phyloP scores from a whole-genome alignment of 306 rosid genomes.

The Cucurbita pepo region DNA sequence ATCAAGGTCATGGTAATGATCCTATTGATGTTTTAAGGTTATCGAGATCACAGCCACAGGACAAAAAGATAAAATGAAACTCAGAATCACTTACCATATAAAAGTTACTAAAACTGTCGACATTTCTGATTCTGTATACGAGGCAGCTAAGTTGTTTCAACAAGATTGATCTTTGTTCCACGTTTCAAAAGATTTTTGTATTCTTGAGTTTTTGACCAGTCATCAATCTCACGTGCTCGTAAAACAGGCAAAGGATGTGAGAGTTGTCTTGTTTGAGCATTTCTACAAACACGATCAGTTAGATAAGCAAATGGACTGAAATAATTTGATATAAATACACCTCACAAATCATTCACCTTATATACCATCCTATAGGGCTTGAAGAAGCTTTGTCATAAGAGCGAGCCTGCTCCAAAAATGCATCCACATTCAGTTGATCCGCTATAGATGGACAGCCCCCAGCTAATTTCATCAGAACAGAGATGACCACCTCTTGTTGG shows the following conservation, averaged over 20 bases:
- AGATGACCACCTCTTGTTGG: conserved; percentile 91
- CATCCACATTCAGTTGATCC: conserved; percentile 86
- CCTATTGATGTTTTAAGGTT: background rate
- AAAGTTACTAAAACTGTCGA: background rate
- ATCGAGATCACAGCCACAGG: background rate
- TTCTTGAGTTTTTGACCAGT: conserved; percentile 72
- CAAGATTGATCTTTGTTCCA: conserved; percentile 23
- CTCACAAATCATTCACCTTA: conserved; percentile 33
- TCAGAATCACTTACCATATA: background rate
- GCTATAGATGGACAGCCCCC: conserved; percentile 98
- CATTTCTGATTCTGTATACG: background rate
- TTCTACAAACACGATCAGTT: conserved; percentile 32
- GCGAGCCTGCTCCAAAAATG: conserved; percentile 94
- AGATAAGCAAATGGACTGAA: conserved; percentile 4
- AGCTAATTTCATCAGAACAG: conserved; percentile 95
- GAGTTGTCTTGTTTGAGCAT: conserved; percentile 88
- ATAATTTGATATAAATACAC: background rate
- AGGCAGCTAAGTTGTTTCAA: conserved; percentile 17
- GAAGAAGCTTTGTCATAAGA: conserved; percentile 94
- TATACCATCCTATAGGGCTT: conserved; percentile 90
- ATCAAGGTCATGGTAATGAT: background rate
- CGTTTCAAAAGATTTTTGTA: conserved; percentile 49
- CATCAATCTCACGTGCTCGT: conserved; percentile 91
- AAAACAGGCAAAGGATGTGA: conserved; percentile 90
- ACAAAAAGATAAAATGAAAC: background rate